Conservation (phyloP, 257 asterid genomes). For the Penstemon newberryi region DNA sequence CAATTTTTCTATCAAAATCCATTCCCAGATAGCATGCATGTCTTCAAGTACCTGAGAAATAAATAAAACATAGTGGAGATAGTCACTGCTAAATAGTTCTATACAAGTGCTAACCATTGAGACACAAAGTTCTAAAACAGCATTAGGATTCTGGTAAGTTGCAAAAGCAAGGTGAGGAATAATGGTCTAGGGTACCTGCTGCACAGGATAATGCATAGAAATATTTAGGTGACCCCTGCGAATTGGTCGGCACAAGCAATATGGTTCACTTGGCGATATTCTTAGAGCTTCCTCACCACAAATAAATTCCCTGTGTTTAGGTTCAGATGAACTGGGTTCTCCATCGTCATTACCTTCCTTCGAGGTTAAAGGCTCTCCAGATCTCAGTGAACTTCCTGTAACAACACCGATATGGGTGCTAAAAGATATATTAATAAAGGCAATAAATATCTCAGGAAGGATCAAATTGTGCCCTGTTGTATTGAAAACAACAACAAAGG, state of each 20-base stretch:
- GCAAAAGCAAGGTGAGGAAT: constrained; percentile 12
- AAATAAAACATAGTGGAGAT: neutral
- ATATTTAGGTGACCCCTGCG: constrained; percentile 96
- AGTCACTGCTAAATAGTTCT: no score
- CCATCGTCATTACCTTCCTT: constrained; percentile 44
- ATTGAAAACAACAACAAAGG: constrained; percentile 9
- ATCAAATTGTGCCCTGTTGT: constrained; percentile 17
- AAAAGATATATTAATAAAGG: constrained; percentile 12
- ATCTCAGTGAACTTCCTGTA: constrained; percentile 44
- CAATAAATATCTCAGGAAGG: neutral
- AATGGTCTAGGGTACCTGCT: constrained; percentile 59
- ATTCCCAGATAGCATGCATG: constrained; percentile 88
- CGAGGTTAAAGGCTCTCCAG: constrained; percentile 41
- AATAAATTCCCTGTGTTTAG: constrained; percentile 67
- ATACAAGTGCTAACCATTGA: neutral
- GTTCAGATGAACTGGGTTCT: constrained; percentile 52
- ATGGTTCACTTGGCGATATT: constrained; percentile 77
- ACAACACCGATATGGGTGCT: constrained; percentile 28
- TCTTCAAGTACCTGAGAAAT: constrained; percentile 78
- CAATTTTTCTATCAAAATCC: constrained; percentile 78
- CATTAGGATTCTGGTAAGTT: neutral
- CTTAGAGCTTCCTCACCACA: constrained; percentile 93
- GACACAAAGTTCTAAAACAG: no score
- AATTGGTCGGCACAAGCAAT: constrained; percentile 89
- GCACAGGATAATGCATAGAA: constrained; percentile 79